Conservation (phyloP, 2,329 filamentous ascomycete species). For the Cladosporium austrohemisphaericum region DNA sequence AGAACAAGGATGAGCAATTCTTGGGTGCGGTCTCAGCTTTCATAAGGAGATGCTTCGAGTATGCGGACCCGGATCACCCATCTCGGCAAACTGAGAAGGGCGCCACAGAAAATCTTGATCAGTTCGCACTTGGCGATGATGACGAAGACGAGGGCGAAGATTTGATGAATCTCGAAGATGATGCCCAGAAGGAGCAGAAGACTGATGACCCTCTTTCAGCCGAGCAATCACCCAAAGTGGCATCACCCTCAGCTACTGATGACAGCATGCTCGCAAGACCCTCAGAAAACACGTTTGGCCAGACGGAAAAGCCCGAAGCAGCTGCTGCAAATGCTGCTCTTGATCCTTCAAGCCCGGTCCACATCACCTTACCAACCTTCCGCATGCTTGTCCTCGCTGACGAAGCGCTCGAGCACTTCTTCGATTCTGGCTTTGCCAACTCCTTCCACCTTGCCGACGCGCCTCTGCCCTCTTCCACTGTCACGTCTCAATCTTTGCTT, state of each 20-base stretch:
- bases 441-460: conserved; percentile 83
- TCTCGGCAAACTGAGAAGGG: conserved; percentile 28
- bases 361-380: conserved; percentile 96
- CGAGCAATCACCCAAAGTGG: conserved; percentile 8
- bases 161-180: conserved; percentile 57
- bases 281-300: conserved; percentile 31
- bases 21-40: conserved; percentile 91
- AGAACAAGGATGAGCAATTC: conserved; percentile 77
- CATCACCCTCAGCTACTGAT: conserved; percentile 22
- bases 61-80: conserved; percentile 78
- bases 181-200: conserved; percentile 27
- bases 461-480: conserved; percentile 46
- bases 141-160: conserved; percentile 43
- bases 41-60: conserved; percentile 94
- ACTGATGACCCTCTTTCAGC: conserved; percentile 3
- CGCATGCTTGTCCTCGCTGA: conserved; percentile 97
- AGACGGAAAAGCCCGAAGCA: conserved; percentile 52
- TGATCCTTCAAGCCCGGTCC: conserved; percentile 85
- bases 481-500: conserved; percentile 63
- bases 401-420: conserved; percentile 93
- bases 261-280: conserved; percentile 27
- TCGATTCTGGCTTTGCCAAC: conserved; percentile 89
- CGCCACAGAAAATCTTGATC: conserved; percentile 43
- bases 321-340: conserved; percentile 84
- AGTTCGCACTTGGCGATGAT: conserved; percentile 75